Percentiles rank a stretch among this genome's conserved stretches.
phyloP scores from a whole-genome alignment of 1,284 basidiomycete species.

The Tremellales sp. region DNA sequence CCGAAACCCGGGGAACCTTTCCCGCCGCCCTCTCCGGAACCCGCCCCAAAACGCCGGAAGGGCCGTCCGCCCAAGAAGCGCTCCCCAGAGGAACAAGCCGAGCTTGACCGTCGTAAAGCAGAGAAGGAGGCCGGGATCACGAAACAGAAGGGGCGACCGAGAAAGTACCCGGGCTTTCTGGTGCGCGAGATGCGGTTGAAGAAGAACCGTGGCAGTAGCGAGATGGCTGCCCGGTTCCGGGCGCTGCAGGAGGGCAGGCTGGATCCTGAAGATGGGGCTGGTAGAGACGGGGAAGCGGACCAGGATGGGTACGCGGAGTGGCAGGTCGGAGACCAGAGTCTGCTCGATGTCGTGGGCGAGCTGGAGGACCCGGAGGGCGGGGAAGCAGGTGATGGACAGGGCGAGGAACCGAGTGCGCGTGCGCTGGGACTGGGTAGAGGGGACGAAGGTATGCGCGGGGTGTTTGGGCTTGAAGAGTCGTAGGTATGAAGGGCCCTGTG shows the following conservation, averaged over 20 bases:
- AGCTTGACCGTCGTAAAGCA: constrained; percentile 25
- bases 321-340: constrained; percentile 30
- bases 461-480: constrained; percentile 21
- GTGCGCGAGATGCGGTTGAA: constrained; percentile 45
- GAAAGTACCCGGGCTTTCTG: constrained; percentile 43
- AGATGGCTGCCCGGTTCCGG: constrained; percentile 2
- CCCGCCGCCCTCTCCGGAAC: constrained; percentile 10
- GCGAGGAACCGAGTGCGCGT: constrained; percentile 9
- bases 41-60: constrained; percentile 20
- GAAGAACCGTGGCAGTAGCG: constrained; percentile 38
- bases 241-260: not conserved
- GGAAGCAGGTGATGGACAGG: not conserved
- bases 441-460: constrained; percentile 21
- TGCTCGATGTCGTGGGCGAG: constrained; percentile 35
- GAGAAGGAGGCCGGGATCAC: constrained; percentile 34
- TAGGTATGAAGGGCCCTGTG: not conserved
- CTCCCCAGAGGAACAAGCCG: constrained; percentile 32
- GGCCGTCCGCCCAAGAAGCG: constrained; percentile 41
- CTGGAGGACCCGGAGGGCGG: not conserved
- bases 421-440: constrained; percentile 5
- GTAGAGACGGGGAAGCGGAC: not conserved
- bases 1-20: constrained; percentile 19
- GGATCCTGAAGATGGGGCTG: not conserved
- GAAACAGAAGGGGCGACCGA: constrained; percentile 34
- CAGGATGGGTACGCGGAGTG: constrained; percentile 24